Conservation (phyloP, 768 basidiomycete genomes). For the Rhodosporidiobolus odoratus region DNA sequence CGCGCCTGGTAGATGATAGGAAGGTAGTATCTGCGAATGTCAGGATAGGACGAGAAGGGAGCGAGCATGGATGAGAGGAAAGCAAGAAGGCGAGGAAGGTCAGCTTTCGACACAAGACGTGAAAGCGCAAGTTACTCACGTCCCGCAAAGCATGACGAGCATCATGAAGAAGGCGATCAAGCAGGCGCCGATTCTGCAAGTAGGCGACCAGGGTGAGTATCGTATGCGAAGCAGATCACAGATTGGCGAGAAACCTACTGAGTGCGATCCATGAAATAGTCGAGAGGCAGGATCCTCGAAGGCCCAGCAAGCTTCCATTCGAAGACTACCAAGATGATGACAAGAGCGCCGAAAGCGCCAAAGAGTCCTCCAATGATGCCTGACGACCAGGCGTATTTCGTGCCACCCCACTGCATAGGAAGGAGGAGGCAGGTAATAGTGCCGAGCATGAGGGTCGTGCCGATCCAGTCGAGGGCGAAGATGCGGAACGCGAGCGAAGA, state of each 20-base stretch:
- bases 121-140: no score
- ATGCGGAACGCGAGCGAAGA: slow-evolving; percentile 15
- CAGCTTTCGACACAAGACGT: not conserved
- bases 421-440: slow-evolving; percentile 50
- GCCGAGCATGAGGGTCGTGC: slow-evolving; percentile 49
- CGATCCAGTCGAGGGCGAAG: slow-evolving; percentile 49
- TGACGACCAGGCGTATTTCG: slow-evolving; percentile 44
- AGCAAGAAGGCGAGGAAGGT: no score
- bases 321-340: slow-evolving; percentile 46
- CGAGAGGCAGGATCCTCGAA: slow-evolving; percentile 48
- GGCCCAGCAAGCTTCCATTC: slow-evolving; percentile 46
- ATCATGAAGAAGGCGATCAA: slow-evolving; percentile 42
- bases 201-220: no score
- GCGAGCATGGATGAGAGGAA: not conserved
- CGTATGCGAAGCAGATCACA: no score
- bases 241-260: not conserved
- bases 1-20: slow-evolving; percentile 43
- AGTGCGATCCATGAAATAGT: slow-evolving; percentile 43
- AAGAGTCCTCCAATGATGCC: slow-evolving; percentile 38
- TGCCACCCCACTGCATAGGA: slow-evolving; percentile 54
- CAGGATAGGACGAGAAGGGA: not conserved
- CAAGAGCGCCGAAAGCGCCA: slow-evolving; percentile 44
- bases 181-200: slow-evolving; percentile 34
- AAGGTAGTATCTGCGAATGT: not conserved
- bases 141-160: not conserved